These are phyloP conservation scores for Pezicula rhizophila DNA, from an alignment of 2,329 filamentous ascomycete genomes.

Conservation along the genomic window DNA sequence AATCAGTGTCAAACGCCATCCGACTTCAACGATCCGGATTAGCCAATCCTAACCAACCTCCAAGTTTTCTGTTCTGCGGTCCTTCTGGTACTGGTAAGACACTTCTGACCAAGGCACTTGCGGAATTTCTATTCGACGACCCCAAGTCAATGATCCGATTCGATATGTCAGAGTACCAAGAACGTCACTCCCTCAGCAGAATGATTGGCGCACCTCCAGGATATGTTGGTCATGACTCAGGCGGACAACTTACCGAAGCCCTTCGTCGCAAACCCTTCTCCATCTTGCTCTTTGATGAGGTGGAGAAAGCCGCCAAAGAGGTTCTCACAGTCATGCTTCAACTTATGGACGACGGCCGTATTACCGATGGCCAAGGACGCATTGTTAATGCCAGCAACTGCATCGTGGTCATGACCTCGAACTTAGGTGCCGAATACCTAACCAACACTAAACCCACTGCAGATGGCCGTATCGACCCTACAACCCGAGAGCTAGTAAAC, in stretches of 20 bases:
- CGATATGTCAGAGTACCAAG: slow-evolving; percentile 99
- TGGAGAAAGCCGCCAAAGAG: slow-evolving; percentile 98
- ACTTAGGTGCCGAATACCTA: slow-evolving; percentile 92
- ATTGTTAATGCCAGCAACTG: slow-evolving; percentile 95
- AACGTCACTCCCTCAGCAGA: slow-evolving; percentile 86
- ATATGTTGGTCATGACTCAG: slow-evolving; percentile 93
- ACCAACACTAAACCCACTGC: slow-evolving; percentile 62
- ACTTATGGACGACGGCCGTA: slow-evolving; percentile 98
- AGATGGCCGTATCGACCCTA: slow-evolving; percentile 79
- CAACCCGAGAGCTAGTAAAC: slow-evolving; percentile 86
- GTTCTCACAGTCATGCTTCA: slow-evolving; percentile 95
- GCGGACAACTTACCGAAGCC: slow-evolving; percentile 91
- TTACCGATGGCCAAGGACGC: slow-evolving; percentile 95
- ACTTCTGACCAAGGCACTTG: slow-evolving; percentile 89
- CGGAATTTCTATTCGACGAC: slow-evolving; percentile 97
- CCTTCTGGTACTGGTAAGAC: slow-evolving; percentile 98
- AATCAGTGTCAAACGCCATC: slow-evolving; percentile 91
- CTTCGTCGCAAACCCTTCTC: slow-evolving; percentile 94
- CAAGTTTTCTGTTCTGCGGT: slow-evolving; percentile 97
- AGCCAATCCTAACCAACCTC: slow-evolving; percentile 91
- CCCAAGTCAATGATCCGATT: slow-evolving; percentile 97
- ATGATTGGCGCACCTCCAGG: slow-evolving; percentile 98
- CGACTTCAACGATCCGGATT: slow-evolving; percentile 91
- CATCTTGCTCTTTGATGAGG: slow-evolving; percentile 94
- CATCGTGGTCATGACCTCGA: slow-evolving; percentile 99